Conservation (phyloP, 495 filamentous ascomycete genomes). For the Collariella sp. region DNA sequence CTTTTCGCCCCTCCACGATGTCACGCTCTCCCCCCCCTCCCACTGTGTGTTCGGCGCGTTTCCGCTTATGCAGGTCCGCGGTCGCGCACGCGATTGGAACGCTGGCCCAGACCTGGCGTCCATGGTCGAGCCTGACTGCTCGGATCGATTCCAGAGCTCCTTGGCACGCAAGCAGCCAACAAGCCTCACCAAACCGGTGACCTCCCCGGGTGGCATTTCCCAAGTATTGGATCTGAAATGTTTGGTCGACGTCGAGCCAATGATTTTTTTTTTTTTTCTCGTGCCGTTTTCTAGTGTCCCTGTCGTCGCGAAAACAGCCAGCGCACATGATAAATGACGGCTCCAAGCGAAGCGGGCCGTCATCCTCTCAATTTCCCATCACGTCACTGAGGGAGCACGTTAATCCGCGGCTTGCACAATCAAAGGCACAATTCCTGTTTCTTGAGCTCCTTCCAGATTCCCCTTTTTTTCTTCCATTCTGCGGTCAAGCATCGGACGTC, state of each 20-base stretch:
- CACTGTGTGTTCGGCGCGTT: not conserved
- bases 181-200: too few relatives aligned
- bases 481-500: too few relatives aligned
- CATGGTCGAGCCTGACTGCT: not conserved
- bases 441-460: not conserved
- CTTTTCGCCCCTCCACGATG: not conserved
- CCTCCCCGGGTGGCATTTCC: too few relatives aligned
- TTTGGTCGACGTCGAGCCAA: too few relatives aligned
- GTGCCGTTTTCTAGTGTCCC: not conserved
- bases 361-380: not conserved
- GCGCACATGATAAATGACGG: slow-evolving; percentile 6
- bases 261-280: too few relatives aligned
- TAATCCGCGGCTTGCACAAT: too few relatives aligned
- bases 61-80: slow-evolving; percentile 3
- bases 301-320: not conserved
- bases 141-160: not conserved
- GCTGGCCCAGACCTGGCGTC: not conserved
- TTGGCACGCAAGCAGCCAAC: not conserved
- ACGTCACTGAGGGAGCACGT: not conserved
- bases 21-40: not conserved
- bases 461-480: not conserved
- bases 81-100: not conserved
- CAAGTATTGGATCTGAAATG: too few relatives aligned
- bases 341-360: not conserved
- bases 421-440: too few relatives aligned